Evolutionary conservation across 73 alveolate genomes (phyloP).

Genomic region (Paramecium bursaria): DNA sequence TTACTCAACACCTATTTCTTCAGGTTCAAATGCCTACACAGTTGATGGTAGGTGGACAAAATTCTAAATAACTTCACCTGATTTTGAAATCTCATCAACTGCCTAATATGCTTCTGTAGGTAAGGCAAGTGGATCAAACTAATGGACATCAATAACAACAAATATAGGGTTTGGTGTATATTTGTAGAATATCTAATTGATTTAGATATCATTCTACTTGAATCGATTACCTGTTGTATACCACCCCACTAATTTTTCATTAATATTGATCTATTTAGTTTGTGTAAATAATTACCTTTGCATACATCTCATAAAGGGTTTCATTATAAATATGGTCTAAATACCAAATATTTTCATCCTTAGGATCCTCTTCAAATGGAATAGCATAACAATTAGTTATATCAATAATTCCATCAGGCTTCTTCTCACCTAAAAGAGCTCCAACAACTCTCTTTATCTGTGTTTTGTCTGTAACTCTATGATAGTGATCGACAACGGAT

Average conservation of each 20-base stretch:
- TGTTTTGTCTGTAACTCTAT: constrained; percentile 90
- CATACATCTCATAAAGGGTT: constrained; percentile 97
- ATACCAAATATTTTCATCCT: constrained; percentile 98
- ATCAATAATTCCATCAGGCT: constrained; percentile 94
- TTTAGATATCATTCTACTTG: constrained; percentile 97
- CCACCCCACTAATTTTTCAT: constrained; percentile 99
- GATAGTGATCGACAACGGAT: constrained; percentile 99
- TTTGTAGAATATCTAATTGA: constrained; percentile 96
- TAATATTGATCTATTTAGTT: constrained; percentile 81
- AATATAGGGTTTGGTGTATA: constrained; percentile 94
- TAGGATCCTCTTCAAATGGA: constrained; percentile 99
- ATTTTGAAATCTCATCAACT: constrained; percentile 94
- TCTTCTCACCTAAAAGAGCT: constrained; percentile 93
- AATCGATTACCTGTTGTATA: constrained; percentile 99
- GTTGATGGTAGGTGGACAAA: constrained; percentile 90
- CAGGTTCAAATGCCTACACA: constrained; percentile 97
- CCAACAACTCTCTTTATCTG: constrained; percentile 99
- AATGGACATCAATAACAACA: constrained; percentile 92
- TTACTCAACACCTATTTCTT: constrained; percentile 99
- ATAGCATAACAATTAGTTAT: constrained; percentile 98
- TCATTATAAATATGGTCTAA: constrained; percentile 99
- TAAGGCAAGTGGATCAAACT: constrained; percentile 87
- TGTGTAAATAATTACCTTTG: constrained; percentile 76
- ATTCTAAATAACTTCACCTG: constrained; percentile 86
- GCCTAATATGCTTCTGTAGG: constrained; percentile 96